These are phyloP conservation scores for Magnaporthiopsis poae DNA, from an alignment of 2,329 filamentous ascomycete species.

Conservation along the genomic window DNA sequence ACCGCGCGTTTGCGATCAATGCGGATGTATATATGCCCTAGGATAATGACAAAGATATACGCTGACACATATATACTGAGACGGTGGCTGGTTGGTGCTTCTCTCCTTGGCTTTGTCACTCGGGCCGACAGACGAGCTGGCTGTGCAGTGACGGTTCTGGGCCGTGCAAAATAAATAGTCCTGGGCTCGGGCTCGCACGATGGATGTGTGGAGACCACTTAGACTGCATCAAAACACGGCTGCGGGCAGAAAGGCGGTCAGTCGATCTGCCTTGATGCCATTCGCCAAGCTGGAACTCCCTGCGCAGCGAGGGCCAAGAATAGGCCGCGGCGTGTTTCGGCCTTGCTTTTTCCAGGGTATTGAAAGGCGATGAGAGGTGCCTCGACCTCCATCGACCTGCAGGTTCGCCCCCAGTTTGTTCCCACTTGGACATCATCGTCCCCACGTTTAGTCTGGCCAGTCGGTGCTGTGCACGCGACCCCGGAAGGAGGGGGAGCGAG, in stretches of 20 bases:
- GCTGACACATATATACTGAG: neutral
- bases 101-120: neutral
- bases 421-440: neutral
- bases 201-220: neutral
- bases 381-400: neutral
- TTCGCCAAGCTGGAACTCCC: neutral
- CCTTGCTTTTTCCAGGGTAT: neutral
- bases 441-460: neutral
- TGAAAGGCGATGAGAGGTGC: neutral
- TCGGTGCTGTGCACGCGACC: neutral
- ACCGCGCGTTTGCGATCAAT: neutral
- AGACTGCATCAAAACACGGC: too few species aligned
- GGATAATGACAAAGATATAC: neutral
- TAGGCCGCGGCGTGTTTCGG: neutral
- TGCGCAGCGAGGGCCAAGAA: neutral
- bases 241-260: neutral
- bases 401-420: neutral
- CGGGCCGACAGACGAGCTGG: too few species aligned
- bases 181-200: neutral
- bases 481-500: too few species aligned
- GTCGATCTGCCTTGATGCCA: neutral
- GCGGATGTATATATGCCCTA: too few species aligned
- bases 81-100: neutral
- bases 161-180: neutral
- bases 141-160: neutral